Evolutionary conservation across 345 rosid genomes (phyloP), one percentile per base, ranked within the genome.

Genomic region (Pugionium cornutum): DNA sequence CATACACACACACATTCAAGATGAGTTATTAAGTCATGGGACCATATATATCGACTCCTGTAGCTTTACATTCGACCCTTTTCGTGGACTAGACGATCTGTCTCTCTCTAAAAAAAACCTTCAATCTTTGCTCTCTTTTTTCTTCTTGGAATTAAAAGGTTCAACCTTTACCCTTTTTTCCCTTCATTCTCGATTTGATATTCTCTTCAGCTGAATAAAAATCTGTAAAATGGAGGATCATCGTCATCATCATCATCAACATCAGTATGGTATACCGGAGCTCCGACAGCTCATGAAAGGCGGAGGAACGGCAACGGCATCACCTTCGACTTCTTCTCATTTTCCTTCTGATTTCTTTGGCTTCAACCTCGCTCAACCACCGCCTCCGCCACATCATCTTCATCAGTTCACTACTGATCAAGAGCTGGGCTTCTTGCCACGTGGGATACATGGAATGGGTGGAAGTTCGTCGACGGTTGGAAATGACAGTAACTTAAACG

Each of bases 61-160:
- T 88, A 68, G 84, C 85, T 70, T 78, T 3, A 82, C 83, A 84
- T 86, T 89, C 78, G 68, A 86, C 81, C 86, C 68, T 89, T 91
- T 85, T 83, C 84, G 85, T 84, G 84, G 76, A 86, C 94, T 95
- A 88, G 92, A 89, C 85, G 84, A 86, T 85, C 96, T 91, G 84
- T 78, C 58, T 68, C 67, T 74, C 76, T 58, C 68, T 67, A 6
- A 43, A 29, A 64, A 33, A 67, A 73, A 64, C 30, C 69, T 74
- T 70, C 72, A 69, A 47, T 74, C 60, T 78, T 48, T 58, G 68
- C 57, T 69, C 56, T 69, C 55, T 43, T 18, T 40, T 9, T 40
- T 9, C 1, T 53, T 35, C 45, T 63, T 46, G 55, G 27, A 47
- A 45, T 53, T 48, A 53, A 66, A 66, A 53, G 69, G 52, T 66